Evolutionary conservation across 768 basidiomycete species (phyloP), one percentile per base, ranked within the genome.

Genomic region (Podaxis carcinomalis): DNA sequence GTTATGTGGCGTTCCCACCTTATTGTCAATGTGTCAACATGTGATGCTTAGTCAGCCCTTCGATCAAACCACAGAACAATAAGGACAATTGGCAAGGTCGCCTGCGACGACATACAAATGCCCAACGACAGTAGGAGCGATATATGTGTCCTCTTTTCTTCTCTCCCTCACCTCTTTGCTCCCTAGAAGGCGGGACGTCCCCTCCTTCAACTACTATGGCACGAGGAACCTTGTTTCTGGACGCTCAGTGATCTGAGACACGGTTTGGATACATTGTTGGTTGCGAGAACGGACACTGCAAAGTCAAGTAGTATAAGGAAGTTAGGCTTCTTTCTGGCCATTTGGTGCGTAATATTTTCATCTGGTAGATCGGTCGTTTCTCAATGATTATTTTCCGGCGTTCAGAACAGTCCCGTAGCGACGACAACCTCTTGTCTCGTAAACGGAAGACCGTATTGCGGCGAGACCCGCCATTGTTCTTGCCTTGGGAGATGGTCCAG

Each of bases 1-100:
- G 56, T n/a, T 21, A 14, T 23, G 36, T 50, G 56, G 54, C 16
- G 44, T 46, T 58, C 62, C 62, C 62, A 53, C 57, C 57, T 68
- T 74, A 73, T 75, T 75, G 73, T 75, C 66, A 50, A 55, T 19
- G 27, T 36, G 13, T 23, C 7, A 47, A 28, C 62, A 51, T 57
- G 53, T 65, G 65, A 39, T 56, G 62, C 62, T 70, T 72, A 75
- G 59, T 72, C 63, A 69, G 57, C 36, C 0, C 44, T 19, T 50
- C 52, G 9, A 35, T 51, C 21, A 62, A 44, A 32, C 49, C 56
- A 44, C 63, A 68, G 68, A 68, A 74, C 71, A 73, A 72, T 73
- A 70, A 67, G 68, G 68, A 69, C 69, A 68, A 72, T 66, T 67
- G 64, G 66, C 46, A 56, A 50, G 61, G 62, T 62, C 57, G 59